These are phyloP conservation scores for Bidens hawaiensis DNA, from an alignment of 140 eudicot species.

Conservation along the genomic window DNA sequence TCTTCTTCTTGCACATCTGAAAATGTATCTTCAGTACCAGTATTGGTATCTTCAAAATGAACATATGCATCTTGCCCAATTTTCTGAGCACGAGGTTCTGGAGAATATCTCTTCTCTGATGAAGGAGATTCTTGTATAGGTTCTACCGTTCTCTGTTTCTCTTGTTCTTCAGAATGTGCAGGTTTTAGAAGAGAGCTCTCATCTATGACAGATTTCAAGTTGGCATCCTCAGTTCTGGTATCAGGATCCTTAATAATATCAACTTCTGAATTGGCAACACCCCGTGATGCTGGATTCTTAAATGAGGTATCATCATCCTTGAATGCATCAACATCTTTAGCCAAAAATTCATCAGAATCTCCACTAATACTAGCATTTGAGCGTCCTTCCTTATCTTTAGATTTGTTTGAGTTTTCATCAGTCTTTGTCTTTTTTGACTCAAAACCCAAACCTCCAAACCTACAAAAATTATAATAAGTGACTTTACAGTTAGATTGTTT, in stretches of 20 bases:
- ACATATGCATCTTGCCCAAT: slow-evolving; percentile 18
- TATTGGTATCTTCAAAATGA: slow-evolving; percentile 21
- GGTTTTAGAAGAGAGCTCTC: slow-evolving; percentile 23
- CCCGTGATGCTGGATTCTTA: slow-evolving; percentile 32
- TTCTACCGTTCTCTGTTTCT: slow-evolving; percentile 23
- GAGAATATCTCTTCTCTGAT: slow-evolving; percentile 32
- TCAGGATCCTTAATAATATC: slow-evolving; percentile 29
- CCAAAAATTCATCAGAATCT: slow-evolving; percentile 24
- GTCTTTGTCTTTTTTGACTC: slow-evolving; percentile 37
- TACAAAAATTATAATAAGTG: slow-evolving; percentile 23
- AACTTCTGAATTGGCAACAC: slow-evolving; percentile 22
- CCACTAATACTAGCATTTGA: slow-evolving; percentile 25
- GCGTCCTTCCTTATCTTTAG: slow-evolving; percentile 33
- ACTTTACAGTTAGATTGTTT: background rate
- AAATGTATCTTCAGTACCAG: slow-evolving; percentile 24
- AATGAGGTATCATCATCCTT: slow-evolving; percentile 21
- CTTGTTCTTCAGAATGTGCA: slow-evolving; percentile 19
- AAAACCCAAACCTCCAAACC: slow-evolving; percentile 61
- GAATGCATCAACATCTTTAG: slow-evolving; percentile 24
- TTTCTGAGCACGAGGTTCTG: slow-evolving; percentile 36
- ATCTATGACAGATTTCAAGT: slow-evolving; percentile 24
- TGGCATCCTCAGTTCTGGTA: slow-evolving; percentile 19
- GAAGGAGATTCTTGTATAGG: slow-evolving; percentile 22
- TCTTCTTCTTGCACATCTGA: slow-evolving; percentile 41
- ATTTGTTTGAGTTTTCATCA: slow-evolving; percentile 27